Evolutionary conservation across 2,329 filamentous ascomycete species (phyloP).

Genomic region (Diaporthe batatas): DNA sequence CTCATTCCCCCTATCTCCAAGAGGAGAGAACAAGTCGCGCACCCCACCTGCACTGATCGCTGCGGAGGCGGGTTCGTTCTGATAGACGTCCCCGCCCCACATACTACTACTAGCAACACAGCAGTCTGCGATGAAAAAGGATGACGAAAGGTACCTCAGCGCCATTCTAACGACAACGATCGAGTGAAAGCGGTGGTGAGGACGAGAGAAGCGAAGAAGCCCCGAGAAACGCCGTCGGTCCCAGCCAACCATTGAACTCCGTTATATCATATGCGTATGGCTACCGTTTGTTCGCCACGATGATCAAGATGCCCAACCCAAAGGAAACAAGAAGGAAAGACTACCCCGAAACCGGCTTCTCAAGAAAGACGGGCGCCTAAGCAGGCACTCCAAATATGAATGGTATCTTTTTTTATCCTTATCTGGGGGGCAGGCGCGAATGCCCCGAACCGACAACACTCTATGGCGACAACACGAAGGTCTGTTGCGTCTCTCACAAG

Average conservation of each 20-base stretch:
- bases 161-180: background rate
- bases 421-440: slow-evolving; percentile 11
- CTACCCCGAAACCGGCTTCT: slow-evolving; percentile 15
- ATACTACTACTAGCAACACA: slow-evolving; percentile 20
- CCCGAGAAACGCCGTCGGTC: slow-evolving; percentile 18
- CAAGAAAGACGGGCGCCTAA: slow-evolving; percentile 1
- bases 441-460: slow-evolving; percentile 25
- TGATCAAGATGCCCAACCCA: slow-evolving; percentile 5
- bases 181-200: background rate
- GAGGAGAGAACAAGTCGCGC: background rate
- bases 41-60: slow-evolving; percentile 5
- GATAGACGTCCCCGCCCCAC: background rate
- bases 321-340: background rate
- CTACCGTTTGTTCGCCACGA: slow-evolving; percentile 28
- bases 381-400: slow-evolving; percentile 15
- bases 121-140: slow-evolving; percentile 7
- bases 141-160: background rate
- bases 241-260: slow-evolving; percentile 26
- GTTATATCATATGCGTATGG: slow-evolving; percentile 29
- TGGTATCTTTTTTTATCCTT: slow-evolving; percentile 23
- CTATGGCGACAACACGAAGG: slow-evolving; percentile 17
- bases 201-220: slow-evolving; percentile 10
- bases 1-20: background rate
- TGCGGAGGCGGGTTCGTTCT: background rate
- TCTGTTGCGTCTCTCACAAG: slow-evolving; percentile 12